Conservation (phyloP, 1,284 basidiomycete genomes). For the Boletellus deceptivus region DNA sequence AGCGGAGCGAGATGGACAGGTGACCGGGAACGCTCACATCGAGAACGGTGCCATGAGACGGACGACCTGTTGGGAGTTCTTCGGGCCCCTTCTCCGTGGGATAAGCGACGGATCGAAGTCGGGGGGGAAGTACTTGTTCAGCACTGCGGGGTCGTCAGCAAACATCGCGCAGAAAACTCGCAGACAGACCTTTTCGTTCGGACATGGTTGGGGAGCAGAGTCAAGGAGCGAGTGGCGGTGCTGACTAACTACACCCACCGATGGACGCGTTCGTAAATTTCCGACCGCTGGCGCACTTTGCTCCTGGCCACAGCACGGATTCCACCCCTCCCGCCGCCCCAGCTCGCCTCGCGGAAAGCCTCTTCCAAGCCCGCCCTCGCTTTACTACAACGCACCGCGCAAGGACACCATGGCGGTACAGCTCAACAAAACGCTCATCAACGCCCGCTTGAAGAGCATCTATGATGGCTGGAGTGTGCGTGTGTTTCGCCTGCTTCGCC, state of each 20-base stretch:
- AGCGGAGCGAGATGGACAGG: neutral
- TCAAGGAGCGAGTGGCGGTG: slow-evolving; percentile 11
- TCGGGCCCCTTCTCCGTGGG: slow-evolving; percentile 82
- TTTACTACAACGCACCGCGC: neutral
- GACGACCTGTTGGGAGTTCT: slow-evolving; percentile 94
- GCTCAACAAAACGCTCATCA: slow-evolving; percentile 61
- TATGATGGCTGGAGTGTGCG: slow-evolving; percentile 77
- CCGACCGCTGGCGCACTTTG: slow-evolving; percentile 21
- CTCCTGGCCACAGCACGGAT: neutral
- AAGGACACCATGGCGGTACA: slow-evolving; percentile 43
- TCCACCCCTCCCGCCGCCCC: no score
- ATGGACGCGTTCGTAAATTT: slow-evolving; percentile 35
- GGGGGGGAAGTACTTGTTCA: slow-evolving; percentile 91
- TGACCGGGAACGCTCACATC: slow-evolving; percentile 58
- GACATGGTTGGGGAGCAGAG: slow-evolving; percentile 57
- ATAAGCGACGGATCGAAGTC: slow-evolving; percentile 99
- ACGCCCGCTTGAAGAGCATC: slow-evolving; percentile 63
- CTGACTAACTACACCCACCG: slow-evolving; percentile 29
- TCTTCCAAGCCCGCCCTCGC: slow-evolving; percentile 1
- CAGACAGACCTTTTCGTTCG: slow-evolving; percentile 76
- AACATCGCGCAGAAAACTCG: neutral
- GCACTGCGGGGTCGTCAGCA: slow-evolving; percentile 47
- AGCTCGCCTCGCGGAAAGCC: no score
- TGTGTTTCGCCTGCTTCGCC: slow-evolving; percentile 11
- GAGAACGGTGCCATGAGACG: slow-evolving; percentile 99